Evolutionary conservation across 768 basidiomycete genomes (phyloP).

Genomic region (Termitomyces sp.): DNA sequence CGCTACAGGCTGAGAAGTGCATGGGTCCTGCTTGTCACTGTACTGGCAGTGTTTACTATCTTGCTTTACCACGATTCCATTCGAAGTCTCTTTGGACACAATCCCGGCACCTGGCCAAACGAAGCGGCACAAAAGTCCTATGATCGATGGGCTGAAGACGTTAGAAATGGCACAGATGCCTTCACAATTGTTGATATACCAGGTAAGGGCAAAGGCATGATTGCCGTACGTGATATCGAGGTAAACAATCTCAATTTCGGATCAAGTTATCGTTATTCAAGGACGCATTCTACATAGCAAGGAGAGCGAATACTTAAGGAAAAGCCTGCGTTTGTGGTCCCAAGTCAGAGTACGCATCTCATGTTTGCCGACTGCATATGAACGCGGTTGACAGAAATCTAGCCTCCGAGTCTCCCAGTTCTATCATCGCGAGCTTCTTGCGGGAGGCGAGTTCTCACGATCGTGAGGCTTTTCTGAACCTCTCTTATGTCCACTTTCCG

Average conservation of each 20-base stretch:
- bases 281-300: slow-evolving; percentile 29
- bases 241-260: slow-evolving; percentile 20
- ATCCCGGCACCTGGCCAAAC: not conserved
- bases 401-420: slow-evolving; percentile 42
- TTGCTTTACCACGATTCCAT: not conserved
- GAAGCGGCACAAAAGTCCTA: not conserved
- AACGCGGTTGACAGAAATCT: not conserved
- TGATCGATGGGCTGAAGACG: not conserved
- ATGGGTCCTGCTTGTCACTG: not conserved
- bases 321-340: slow-evolving; percentile 47
- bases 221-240: slow-evolving; percentile 47
- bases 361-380: not conserved
- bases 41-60: not conserved
- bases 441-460: slow-evolving; percentile 24
- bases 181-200: slow-evolving; percentile 43
- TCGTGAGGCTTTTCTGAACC: slow-evolving; percentile 41
- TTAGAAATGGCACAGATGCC: slow-evolving; percentile 1
- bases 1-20: not conserved
- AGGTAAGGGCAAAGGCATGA: slow-evolving; percentile 49
- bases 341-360: slow-evolving; percentile 35
- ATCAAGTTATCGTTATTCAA: not conserved
- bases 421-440: slow-evolving; percentile 33
- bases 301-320: slow-evolving; percentile 56
- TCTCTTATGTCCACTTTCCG: slow-evolving; percentile 54
- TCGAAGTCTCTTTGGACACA: not conserved